These are phyloP conservation scores for Fragaria ananassa DNA, from an alignment of 306 rosid species.

Conservation along the genomic window DNA sequence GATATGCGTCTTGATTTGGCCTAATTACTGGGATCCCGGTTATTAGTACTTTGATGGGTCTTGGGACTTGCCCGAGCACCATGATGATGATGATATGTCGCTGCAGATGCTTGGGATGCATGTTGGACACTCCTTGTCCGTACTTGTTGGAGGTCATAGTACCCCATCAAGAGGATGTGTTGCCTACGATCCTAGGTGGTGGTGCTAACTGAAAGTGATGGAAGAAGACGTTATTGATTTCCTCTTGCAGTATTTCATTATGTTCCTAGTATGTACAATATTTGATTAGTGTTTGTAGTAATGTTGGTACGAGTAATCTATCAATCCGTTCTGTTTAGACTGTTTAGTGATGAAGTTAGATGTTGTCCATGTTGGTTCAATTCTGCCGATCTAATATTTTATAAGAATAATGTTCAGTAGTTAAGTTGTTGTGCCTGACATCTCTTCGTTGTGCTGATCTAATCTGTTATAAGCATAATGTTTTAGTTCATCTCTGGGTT, in stretches of 20 bases:
- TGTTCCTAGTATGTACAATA: conserved; percentile 23
- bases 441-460: background rate
- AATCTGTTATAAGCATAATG: background rate
- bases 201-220: conserved; percentile 83
- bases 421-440: background rate
- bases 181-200: conserved; percentile 94
- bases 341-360: background rate
- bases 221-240: conserved; percentile 52
- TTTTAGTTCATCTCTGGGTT: background rate
- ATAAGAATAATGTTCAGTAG: background rate
- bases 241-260: background rate
- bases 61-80: conserved; percentile 46
- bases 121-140: conserved; percentile 83
- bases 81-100: conserved; percentile 37
- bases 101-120: conserved; percentile 92
- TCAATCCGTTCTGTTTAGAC: background rate
- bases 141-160: conserved; percentile 81
- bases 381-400: background rate
- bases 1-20: no score
- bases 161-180: conserved; percentile 92
- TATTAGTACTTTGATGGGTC: conserved; percentile 55
- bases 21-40: conserved; percentile 57
- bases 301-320: background rate
- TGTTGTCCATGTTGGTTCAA: background rate
- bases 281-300: background rate